Percentiles rank a stretch among this genome's conserved stretches.
These are phyloP conservation scores for Kentomonas sorsogonicus DNA, from an alignment of 208 protist genomes.

Conservation along the genomic window DNA sequence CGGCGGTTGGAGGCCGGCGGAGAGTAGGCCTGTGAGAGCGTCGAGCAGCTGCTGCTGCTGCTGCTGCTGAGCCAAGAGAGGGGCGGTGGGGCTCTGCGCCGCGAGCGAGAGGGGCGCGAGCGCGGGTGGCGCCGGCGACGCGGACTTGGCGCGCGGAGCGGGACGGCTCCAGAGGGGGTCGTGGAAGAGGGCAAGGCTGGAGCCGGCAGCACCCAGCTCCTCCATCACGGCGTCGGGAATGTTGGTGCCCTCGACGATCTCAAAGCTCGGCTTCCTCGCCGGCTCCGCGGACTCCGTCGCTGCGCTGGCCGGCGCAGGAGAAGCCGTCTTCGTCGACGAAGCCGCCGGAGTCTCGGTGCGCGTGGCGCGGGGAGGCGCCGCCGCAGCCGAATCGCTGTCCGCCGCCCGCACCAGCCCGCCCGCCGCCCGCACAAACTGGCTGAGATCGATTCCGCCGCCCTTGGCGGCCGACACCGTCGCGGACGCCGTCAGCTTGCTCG, in stretches of 20 bases:
- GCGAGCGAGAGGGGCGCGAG: no score
- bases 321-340: no score
- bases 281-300: slow-evolving; percentile 1
- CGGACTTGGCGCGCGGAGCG: slow-evolving; percentile 15
- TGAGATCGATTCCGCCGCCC: no score
- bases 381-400: no score
- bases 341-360: no score
- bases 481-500: no score
- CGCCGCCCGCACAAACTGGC: no score
- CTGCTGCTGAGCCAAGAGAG: slow-evolving; percentile 12
- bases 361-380: no score
- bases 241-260: slow-evolving; percentile 67
- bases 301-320: no score
- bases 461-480: no score
- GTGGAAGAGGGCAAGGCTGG: slow-evolving; percentile 65
- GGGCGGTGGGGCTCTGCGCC: no score
- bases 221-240: slow-evolving; percentile 44
- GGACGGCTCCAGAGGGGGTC: slow-evolving; percentile 63
- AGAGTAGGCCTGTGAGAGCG: slow-evolving; percentile 17
- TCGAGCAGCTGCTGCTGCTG: slow-evolving; percentile 11
- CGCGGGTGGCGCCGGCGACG: slow-evolving; percentile 4
- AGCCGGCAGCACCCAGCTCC: slow-evolving; percentile 9
- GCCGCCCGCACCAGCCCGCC: no score
- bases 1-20: slow-evolving; percentile 6
- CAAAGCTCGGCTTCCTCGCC: slow-evolving; percentile 22